Base-by-base conservation (phyloP, 768 basidiomycete species). In the Pholiota molesta region DNA sequence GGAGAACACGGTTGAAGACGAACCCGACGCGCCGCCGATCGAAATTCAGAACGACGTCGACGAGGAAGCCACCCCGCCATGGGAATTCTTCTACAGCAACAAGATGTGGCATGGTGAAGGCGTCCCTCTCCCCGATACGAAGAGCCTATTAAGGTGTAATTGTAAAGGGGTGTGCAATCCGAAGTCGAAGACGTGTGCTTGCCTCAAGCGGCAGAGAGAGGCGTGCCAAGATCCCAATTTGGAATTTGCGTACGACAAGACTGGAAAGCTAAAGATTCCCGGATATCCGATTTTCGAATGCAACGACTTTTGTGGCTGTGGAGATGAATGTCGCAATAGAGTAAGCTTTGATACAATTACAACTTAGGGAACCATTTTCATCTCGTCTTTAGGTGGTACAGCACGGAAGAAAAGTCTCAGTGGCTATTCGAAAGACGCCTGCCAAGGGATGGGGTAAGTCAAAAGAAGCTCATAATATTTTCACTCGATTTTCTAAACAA, bases 1-100 rank as follows among this genome's bases (percentile, higher is more conserved):
- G 16, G 84, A 89, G 63, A 87, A 86, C 61, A 90, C 89, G 0
- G 79, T 79, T 21, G 75, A 79, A 5, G 87, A 90, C 65, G 93
- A 95, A 62, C 88, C 85, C 0, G 69, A 83, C 49, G 88, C 91
- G 1, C 92, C 91, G 0, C 75, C 75, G 5, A 91, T 97, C 66
- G 74, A 74, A 16, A 81, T 97, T 26, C 71, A 85, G 55, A 94
- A 95, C 67, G 73, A 82, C 0, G 77, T 93, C 23, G 92, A 92
- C 62, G 65, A 79, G 9, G 89, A 90, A 62, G 79, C 85, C 10
- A 84, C 88, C 21, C 94, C 95, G 0, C 84, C 83, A 26, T 94
- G 91, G 85, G 94, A 97, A 68, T 97, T 95, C 68, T 79, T 88
- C 62, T 97, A 97, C 71, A 87, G 91, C 11, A 95, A 97, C 72